A percentile compares a stretch with the other conserved stretches of the same genome.
Conservation (phyloP, 495 filamentous ascomycete genomes). For the Mytilinidion resinicola region DNA sequence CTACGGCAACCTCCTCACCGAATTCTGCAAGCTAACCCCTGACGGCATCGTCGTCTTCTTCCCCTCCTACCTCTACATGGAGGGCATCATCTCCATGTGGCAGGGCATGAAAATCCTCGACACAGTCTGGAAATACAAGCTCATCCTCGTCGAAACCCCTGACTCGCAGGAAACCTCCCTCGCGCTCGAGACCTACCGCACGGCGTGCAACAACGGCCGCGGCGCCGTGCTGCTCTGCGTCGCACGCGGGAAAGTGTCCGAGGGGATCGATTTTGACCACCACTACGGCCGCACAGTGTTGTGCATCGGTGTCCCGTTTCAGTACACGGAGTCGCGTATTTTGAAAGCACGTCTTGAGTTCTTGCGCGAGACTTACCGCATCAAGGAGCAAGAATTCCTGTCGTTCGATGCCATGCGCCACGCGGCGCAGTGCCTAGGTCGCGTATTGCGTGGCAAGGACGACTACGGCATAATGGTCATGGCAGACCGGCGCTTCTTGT, state of each 20-base stretch:
- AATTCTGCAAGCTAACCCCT: conserved; percentile 89
- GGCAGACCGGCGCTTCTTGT: conserved; percentile 83
- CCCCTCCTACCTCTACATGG: conserved; percentile 98
- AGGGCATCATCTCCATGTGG: conserved; percentile 98
- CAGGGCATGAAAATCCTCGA: conserved; percentile 96
- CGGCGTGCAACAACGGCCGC: conserved; percentile 92
- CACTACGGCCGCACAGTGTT: conserved; percentile 96
- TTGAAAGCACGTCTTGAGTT: conserved; percentile 95
- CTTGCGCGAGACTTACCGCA: conserved; percentile 91
- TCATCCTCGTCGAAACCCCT: conserved; percentile 96
- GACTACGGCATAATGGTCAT: conserved; percentile 99
- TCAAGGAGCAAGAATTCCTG: conserved; percentile 94
- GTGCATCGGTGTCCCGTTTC: conserved; percentile 96
- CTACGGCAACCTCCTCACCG: conserved; percentile 85
- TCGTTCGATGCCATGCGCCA: conserved; percentile 99
- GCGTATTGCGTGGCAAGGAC: conserved; percentile 92
- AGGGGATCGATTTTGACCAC: conserved; percentile 99
- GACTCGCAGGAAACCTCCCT: conserved; percentile 95
- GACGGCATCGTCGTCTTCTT: conserved; percentile 99
- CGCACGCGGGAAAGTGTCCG: conserved; percentile 91
- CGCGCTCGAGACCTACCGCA: conserved; percentile 92
- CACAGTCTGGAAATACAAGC: conserved; percentile 98
- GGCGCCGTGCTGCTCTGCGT: conserved; percentile 91
- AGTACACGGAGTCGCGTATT: conserved; percentile 97
- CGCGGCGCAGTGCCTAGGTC: conserved; percentile 92